Conservation (phyloP, 2,329 filamentous ascomycete species). For the Phoma sp. region DNA sequence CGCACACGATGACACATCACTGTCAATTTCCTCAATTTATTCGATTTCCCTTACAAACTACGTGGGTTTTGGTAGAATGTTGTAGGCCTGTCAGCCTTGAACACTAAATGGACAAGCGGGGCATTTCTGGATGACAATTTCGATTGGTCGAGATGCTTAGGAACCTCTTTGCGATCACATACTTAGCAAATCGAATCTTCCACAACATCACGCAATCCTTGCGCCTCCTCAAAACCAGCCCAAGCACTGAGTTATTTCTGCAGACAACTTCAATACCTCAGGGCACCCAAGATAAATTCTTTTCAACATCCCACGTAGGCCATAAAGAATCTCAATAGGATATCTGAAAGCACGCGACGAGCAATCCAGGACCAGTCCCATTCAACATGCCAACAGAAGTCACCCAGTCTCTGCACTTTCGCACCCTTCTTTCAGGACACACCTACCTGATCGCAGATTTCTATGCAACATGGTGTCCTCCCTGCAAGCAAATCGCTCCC, state of each 20-base stretch:
- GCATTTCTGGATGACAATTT: slow-evolving; percentile 27
- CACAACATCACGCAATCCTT: slow-evolving; percentile 8
- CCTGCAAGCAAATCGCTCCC: slow-evolving; percentile 62
- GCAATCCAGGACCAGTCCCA: background rate
- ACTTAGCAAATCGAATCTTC: slow-evolving; percentile 14
- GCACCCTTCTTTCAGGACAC: slow-evolving; percentile 41
- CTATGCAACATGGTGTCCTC: slow-evolving; percentile 63
- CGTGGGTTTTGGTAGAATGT: no score
- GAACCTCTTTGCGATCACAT: background rate
- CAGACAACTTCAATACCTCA: background rate
- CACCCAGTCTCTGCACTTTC: slow-evolving; percentile 41
- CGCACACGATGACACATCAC: no score
- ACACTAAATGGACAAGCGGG: background rate
- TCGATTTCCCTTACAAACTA: no score
- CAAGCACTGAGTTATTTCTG: background rate
- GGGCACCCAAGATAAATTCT: background rate
- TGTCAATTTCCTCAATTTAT: no score
- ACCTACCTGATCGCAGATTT: slow-evolving; percentile 57
- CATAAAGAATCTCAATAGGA: no score
- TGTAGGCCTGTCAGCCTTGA: no score
- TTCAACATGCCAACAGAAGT: slow-evolving; percentile 42
- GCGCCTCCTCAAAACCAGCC: background rate
- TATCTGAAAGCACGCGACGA: background rate
- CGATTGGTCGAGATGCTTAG: slow-evolving; percentile 13
- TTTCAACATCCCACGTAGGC: background rate